phyloP scores from a whole-genome alignment of 352 stramenopile genomes.

The Phytopythium aichiense region DNA sequence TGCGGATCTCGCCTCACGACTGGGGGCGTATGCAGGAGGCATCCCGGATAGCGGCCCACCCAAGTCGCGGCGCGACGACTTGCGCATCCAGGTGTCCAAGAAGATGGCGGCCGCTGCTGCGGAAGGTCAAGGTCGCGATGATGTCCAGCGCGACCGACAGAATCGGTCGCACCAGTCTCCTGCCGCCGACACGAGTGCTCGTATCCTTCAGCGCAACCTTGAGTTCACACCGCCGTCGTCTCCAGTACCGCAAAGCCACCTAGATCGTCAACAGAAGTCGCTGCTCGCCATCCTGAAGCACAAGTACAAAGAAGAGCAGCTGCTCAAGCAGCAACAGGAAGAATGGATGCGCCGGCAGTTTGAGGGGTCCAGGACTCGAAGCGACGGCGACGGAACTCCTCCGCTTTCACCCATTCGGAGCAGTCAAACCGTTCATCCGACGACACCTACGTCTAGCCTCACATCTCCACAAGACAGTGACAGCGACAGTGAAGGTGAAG shows the following conservation, averaged over 20 bases:
- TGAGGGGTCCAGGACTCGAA: slow-evolving; percentile 11
- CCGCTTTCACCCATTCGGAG: slow-evolving; percentile 27
- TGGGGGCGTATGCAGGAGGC: neutral
- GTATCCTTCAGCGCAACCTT: slow-evolving; percentile 12
- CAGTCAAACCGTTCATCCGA: slow-evolving; percentile 11
- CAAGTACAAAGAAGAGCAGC: slow-evolving; percentile 59
- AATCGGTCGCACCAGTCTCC: neutral
- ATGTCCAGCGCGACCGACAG: slow-evolving; percentile 4
- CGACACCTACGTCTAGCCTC: slow-evolving; percentile 8
- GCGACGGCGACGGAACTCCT: slow-evolving; percentile 8
- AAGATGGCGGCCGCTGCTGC: slow-evolving; percentile 58
- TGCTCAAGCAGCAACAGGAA: slow-evolving; percentile 69
- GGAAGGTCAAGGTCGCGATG: neutral
- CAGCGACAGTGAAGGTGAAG: slow-evolving; percentile 7
- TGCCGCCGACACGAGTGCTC: slow-evolving; percentile 4
- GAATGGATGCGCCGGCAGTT: slow-evolving; percentile 61
- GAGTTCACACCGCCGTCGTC: slow-evolving; percentile 54
- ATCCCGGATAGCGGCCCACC: slow-evolving; percentile 1
- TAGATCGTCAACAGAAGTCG: slow-evolving; percentile 53
- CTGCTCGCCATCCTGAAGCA: slow-evolving; percentile 56
- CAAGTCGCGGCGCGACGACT: slow-evolving; percentile 39
- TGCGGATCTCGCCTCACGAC: neutral
- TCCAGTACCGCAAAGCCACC: slow-evolving; percentile 56
- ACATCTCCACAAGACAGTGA: neutral
- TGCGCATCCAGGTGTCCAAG: slow-evolving; percentile 77